Conservation (phyloP, 1,284 basidiomycete genomes). For the Ustilago cynodontis region DNA sequence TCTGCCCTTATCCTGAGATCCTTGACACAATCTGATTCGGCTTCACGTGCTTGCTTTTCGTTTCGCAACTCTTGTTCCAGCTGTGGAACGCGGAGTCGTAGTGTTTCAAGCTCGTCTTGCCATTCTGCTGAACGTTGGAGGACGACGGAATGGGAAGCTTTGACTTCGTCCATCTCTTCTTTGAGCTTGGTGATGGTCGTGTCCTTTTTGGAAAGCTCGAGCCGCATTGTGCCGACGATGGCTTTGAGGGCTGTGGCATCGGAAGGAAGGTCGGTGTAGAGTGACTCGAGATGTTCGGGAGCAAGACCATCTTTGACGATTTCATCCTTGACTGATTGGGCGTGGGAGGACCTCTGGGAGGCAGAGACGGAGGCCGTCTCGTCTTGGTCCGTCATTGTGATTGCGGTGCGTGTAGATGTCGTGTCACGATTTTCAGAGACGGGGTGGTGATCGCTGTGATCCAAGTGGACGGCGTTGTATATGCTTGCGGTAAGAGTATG, state of each 20-base stretch:
- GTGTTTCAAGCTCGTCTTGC: conserved; percentile 60
- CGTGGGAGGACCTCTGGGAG: conserved; percentile 30
- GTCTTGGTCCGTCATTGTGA: conserved; percentile 37
- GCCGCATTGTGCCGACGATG: conserved; percentile 53
- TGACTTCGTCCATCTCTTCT: conserved; percentile 51
- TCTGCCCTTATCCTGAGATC: conserved; percentile 64
- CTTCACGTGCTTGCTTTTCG: conserved; percentile 52
- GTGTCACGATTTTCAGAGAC: not conserved
- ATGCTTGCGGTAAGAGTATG: not conserved
- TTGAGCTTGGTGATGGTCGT: conserved; percentile 37
- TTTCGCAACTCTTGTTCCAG: conserved; percentile 32
- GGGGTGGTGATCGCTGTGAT: not conserved
- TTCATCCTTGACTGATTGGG: conserved; percentile 14
- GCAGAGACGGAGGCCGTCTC: conserved; percentile 31
- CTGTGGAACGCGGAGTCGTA: conserved; percentile 35
- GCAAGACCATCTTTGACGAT: conserved; percentile 24
- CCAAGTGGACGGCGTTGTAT: not conserved
- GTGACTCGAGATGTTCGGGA: conserved; percentile 48
- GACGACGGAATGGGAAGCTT: conserved; percentile 53
- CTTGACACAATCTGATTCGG: conserved; percentile 62
- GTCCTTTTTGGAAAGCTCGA: conserved; percentile 46
- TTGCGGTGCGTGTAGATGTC: not conserved
- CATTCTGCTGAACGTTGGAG: conserved; percentile 56
- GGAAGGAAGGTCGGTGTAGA: conserved; percentile 46
- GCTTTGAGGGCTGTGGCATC: conserved; percentile 54